A percentile compares a stretch with the other conserved stretches of the same genome.
Evolutionary conservation across 192 early-diverging fungal genomes (phyloP).

Genomic region (Diversispora epigaea): DNA sequence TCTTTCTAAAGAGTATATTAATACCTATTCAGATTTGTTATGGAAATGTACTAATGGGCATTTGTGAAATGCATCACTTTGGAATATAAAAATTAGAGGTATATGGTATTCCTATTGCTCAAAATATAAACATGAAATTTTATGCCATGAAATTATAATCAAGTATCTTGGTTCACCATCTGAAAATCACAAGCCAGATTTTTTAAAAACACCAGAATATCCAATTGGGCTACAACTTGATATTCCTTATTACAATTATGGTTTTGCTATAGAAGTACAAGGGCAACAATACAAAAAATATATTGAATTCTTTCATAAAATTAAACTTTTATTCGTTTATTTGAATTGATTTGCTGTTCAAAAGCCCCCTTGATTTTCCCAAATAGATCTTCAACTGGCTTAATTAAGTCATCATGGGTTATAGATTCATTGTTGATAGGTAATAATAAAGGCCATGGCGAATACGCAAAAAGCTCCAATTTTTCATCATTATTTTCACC

Average conservation of each 20-base stretch:
- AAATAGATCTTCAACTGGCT: too few species aligned
- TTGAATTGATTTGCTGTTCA: too few species aligned
- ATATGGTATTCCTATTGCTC: neutral
- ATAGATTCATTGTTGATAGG: too few species aligned
- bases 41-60: neutral
- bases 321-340: too few species aligned
- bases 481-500: too few species aligned
- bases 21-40: neutral
- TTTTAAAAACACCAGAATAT: neutral
- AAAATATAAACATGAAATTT: neutral
- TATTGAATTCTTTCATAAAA: constrained; percentile 13
- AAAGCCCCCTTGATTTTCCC: too few species aligned
- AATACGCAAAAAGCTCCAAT: too few species aligned
- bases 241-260: neutral
- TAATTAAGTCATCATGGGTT: too few species aligned
- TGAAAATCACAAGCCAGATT: neutral
- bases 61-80: neutral
- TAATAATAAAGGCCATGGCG: too few species aligned
- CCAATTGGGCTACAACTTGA: neutral
- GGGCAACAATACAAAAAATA: neutral
- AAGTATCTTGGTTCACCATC: neutral
- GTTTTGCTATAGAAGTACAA: constrained; percentile 9
- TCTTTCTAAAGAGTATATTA: too few species aligned
- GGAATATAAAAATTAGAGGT: neutral
- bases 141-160: neutral